Evolutionary conservation across 1,139 yeast genomes (phyloP).

Genomic region (Pichia sp.): DNA sequence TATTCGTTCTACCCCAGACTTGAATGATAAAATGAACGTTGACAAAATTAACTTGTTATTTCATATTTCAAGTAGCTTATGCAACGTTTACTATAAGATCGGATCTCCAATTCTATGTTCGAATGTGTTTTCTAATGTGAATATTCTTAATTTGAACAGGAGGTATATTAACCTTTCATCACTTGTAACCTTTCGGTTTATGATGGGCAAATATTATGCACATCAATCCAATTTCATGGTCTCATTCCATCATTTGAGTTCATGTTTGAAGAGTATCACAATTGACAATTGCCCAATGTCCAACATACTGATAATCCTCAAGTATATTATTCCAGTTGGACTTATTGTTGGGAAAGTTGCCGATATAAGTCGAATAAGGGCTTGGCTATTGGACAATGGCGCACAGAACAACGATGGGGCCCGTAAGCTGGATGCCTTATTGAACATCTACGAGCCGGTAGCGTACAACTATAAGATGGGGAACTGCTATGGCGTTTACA

Average conservation of each 20-base stretch:
- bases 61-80: constrained; percentile 53
- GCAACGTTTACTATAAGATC: constrained; percentile 58
- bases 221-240: constrained; percentile 53
- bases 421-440: not conserved
- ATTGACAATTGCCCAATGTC: constrained; percentile 26
- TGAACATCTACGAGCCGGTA: constrained; percentile 27
- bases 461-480: constrained; percentile 39
- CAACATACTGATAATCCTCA: constrained; percentile 41
- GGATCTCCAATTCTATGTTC: constrained; percentile 66
- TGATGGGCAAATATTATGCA: constrained; percentile 62
- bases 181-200: constrained; percentile 62
- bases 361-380: constrained; percentile 28
- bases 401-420: not conserved
- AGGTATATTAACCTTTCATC: constrained; percentile 48
- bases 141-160: constrained; percentile 46
- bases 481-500: constrained; percentile 36
- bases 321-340: constrained; percentile 54
- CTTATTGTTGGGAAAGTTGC: constrained; percentile 51
- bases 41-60: constrained; percentile 51
- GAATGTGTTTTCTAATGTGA: constrained; percentile 71
- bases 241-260: constrained; percentile 55
- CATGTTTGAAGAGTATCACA: constrained; percentile 51
- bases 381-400: not conserved
- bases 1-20: constrained; percentile 54
- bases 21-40: constrained; percentile 32